phyloP scores from a whole-genome alignment of 2,329 filamentous ascomycete genomes.

The Penicillium sp. region DNA sequence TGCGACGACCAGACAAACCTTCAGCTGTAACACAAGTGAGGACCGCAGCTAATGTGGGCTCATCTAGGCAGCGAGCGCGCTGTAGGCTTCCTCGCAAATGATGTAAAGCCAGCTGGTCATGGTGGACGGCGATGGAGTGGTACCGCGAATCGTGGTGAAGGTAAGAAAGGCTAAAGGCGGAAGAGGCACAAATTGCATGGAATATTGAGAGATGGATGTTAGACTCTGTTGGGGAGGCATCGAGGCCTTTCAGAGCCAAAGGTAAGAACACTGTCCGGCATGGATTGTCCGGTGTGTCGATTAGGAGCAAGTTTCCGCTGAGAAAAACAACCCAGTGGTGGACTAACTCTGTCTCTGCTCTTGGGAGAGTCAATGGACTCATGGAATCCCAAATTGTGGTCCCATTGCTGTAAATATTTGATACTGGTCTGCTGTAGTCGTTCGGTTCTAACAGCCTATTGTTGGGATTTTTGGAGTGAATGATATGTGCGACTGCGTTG shows the following conservation, averaged over 20 bases:
- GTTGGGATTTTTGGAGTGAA: neutral
- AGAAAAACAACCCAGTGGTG: slow-evolving; percentile 33
- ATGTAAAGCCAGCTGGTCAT: slow-evolving; percentile 30
- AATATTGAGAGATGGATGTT: slow-evolving; percentile 31
- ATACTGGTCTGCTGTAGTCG: neutral
- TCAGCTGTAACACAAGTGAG: slow-evolving; percentile 23
- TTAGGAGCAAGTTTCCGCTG: slow-evolving; percentile 29
- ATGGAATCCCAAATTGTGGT: neutral
- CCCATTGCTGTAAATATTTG: neutral
- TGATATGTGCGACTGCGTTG: no score
- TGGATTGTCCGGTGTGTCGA: slow-evolving; percentile 30
- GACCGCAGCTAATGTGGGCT: slow-evolving; percentile 19
- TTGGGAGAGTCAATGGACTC: slow-evolving; percentile 9
- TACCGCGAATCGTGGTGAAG: slow-evolving; percentile 23
- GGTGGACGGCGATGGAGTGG: slow-evolving; percentile 28
- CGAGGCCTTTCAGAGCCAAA: slow-evolving; percentile 20
- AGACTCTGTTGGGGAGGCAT: slow-evolving; percentile 11
- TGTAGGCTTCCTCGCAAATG: slow-evolving; percentile 26
- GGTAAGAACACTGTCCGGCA: slow-evolving; percentile 30
- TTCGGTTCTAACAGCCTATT: neutral
- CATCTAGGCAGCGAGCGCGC: slow-evolving; percentile 14
- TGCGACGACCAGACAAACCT: slow-evolving; percentile 27
- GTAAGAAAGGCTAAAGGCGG: slow-evolving; percentile 26
- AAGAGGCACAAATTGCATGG: slow-evolving; percentile 28
- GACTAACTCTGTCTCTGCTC: slow-evolving; percentile 24